Percentiles rank a stretch among this genome's conserved stretches.
Conservation (phyloP, 179 eudicot genomes). For the Beta macrorhiza region DNA sequence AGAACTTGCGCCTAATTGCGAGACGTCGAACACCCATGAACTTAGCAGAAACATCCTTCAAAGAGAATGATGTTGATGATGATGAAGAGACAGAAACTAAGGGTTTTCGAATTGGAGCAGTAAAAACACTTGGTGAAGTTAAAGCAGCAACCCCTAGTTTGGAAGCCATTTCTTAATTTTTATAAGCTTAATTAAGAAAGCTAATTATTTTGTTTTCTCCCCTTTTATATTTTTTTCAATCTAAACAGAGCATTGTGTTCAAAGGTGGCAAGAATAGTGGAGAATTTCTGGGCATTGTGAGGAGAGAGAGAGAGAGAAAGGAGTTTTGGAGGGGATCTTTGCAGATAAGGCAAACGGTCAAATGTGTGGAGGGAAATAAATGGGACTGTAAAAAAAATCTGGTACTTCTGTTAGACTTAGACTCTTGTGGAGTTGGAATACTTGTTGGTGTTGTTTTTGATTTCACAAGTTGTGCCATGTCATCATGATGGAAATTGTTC, state of each 20-base stretch:
- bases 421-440: not conserved
- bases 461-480: constrained; percentile 25
- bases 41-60: constrained; percentile 43
- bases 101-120: constrained; percentile 44
- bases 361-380: constrained; percentile 38
- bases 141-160: constrained; percentile 51
- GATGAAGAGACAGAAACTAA: constrained; percentile 33
- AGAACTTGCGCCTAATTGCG: constrained; percentile 35
- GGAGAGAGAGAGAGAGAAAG: constrained; percentile 5
- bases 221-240: not conserved
- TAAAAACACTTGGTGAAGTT: constrained; percentile 43
- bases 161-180: constrained; percentile 56
- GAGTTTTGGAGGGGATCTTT: constrained; percentile 12
- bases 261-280: constrained; percentile 15
- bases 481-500: not conserved
- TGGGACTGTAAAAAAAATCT: constrained; percentile 14
- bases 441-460: constrained; percentile 9
- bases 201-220: not conserved
- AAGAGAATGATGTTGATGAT: constrained; percentile 31
- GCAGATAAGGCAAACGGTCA: constrained; percentile 34
- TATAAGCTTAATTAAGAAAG: not conserved
- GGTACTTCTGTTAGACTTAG: no score
- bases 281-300: constrained; percentile 32
- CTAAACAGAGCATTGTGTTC: constrained; percentile 1
- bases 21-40: constrained; percentile 37